Base-by-base conservation (phyloP, 2,329 filamentous ascomycete species). In the Thielaviopsis ethacetica region DNA sequence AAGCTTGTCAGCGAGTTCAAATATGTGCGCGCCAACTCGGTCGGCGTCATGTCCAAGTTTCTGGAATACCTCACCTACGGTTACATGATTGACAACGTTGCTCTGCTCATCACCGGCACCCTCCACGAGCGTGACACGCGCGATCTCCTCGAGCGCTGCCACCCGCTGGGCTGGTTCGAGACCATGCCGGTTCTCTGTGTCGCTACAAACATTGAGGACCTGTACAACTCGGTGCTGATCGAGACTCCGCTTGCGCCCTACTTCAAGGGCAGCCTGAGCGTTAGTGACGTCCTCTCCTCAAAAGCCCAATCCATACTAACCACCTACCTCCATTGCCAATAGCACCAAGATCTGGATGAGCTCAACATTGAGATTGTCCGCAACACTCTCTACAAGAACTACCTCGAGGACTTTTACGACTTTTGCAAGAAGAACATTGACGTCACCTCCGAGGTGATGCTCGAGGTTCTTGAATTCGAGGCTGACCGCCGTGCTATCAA, bases 41-140 rank as follows among this genome's bases (percentile, higher is more conserved):
- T 88, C 1, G 93, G 93, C 17, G 88, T 90, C 0, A 82, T 96
- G 44, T 85, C 91, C 63, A 90, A 88, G 69, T 98, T 98, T 72
- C 90, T 98, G 82, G 90, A 97, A 72, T 98, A 95, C 72, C 77
- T 98, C 62, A 98, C 93, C 1, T 98, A 98, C 71, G 91, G 91
- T 63, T 98, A 98, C 78, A 98, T 98, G 93, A 98, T 98, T 72
- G 93, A 98, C 75, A 98, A 98, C 67, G 90, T 98, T 57, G 93
- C 94, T 47, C 84, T 98, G 49, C 83, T 98, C 67, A 98, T 98
- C 72, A 98, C 93, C 22, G 93, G 93, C 63, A 98, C 93, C 13
- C 81, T 98, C 30, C 93, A 98, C 73, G 94, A 98, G 75, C 83
- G 93, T 69, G 93, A 98, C 71, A 98, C 93, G 3, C 84, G 91